Conservation (phyloP, 2,329 filamentous ascomycete genomes). For the Xylariomycetidae sp. region DNA sequence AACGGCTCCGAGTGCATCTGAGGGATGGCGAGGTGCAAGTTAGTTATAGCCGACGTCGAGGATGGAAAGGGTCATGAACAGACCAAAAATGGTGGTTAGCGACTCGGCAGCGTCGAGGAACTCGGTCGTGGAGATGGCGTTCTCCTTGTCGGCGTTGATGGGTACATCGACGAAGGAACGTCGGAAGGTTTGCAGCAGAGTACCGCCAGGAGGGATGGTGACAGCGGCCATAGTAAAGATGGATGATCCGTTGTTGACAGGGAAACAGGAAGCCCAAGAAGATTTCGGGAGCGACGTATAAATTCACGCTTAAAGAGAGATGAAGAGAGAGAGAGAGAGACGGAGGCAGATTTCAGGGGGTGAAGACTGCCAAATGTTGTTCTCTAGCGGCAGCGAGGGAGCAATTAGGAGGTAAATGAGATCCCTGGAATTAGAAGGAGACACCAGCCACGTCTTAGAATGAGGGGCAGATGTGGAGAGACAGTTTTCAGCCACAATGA, state of each 20-base stretch:
- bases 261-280: neutral
- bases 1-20: conserved; percentile 61
- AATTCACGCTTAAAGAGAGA: neutral
- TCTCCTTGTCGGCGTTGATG: conserved; percentile 66
- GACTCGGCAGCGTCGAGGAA: conserved; percentile 91
- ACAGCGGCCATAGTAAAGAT: conserved; percentile 45
- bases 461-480: too few species aligned
- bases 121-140: conserved; percentile 75
- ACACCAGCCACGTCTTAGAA: too few species aligned
- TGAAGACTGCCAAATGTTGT: neutral
- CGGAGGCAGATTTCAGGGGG: too few species aligned
- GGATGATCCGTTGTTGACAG: conserved; percentile 4
- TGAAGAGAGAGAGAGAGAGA: neutral
- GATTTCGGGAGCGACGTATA: neutral
- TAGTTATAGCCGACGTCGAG: neutral
- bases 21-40: neutral
- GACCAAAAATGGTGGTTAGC: conserved; percentile 82
- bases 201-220: conserved; percentile 59
- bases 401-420: conserved; percentile 2
- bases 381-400: neutral
- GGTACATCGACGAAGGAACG: conserved; percentile 80
- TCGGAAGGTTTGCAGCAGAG: conserved; percentile 82
- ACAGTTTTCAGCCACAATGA: too few species aligned
- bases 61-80: conserved; percentile 10
- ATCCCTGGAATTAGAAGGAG: neutral